Evolutionary conservation across 2,329 filamentous ascomycete species (phyloP).

Genomic region (Parafenestella ontariensis): DNA sequence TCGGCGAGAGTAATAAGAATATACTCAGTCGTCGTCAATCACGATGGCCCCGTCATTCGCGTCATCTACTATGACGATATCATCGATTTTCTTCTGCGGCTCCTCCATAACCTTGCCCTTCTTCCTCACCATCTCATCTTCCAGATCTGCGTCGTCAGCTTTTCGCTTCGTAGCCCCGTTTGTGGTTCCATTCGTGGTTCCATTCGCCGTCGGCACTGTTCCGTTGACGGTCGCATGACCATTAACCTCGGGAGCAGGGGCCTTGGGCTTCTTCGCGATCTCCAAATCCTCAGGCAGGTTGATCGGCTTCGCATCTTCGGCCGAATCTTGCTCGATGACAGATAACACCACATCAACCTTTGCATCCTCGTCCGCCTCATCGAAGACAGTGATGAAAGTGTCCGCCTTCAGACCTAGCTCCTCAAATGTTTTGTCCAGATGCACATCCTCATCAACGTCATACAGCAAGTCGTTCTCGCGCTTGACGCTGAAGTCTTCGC

Average conservation of each 20-base stretch:
- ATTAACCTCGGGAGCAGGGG: conserved; percentile 32
- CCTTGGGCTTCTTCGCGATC: conserved; percentile 58
- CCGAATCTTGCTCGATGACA: conserved; percentile 63
- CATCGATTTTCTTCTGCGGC: conserved; percentile 31
- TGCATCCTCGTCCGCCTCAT: conserved; percentile 77
- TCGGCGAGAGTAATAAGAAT: background rate
- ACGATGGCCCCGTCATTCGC: conserved; percentile 45
- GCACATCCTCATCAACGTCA: conserved; percentile 87
- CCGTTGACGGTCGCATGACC: conserved; percentile 32
- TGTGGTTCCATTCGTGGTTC: conserved; percentile 30
- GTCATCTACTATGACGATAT: conserved; percentile 46
- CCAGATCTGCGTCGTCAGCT: conserved; percentile 51
- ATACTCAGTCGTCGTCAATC: conserved; percentile 41
- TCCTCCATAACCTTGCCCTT: conserved; percentile 50
- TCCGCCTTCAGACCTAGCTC: conserved; percentile 78
- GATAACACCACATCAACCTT: conserved; percentile 82
- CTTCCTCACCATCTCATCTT: conserved; percentile 47
- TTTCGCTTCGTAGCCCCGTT: conserved; percentile 50
- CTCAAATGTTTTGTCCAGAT: conserved; percentile 77
- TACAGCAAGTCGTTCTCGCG: conserved; percentile 78
- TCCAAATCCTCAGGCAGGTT: conserved; percentile 55
- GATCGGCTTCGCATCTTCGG: conserved; percentile 61
- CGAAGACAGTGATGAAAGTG: conserved; percentile 83
- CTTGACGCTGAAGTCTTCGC: conserved; percentile 79
- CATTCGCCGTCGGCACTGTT: conserved; percentile 28